Evolutionary conservation across 73 alveolate genomes (phyloP).

Genomic region (Paramecium octaurelia): DNA sequence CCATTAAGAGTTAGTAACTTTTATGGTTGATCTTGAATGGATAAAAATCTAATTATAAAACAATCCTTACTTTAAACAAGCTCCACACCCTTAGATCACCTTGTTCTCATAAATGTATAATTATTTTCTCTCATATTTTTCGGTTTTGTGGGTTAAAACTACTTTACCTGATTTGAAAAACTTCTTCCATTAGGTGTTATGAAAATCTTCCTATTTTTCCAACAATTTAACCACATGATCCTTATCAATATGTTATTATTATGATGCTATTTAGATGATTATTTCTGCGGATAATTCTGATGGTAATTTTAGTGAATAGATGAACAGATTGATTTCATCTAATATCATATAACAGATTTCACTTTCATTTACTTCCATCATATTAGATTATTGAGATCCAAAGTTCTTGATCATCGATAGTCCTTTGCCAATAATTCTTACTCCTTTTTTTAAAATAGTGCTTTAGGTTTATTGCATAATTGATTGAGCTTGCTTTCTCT

Average conservation of each 20-base stretch:
- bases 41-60: neutral
- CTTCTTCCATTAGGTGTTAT: conserved; percentile 43
- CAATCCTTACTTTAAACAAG: neutral
- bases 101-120: neutral
- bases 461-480: neutral
- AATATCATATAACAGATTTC: conserved; percentile 51
- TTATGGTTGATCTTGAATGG: conserved; percentile 27
- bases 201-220: conserved; percentile 52
- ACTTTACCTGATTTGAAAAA: conserved; percentile 13
- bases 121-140: conserved; percentile 40
- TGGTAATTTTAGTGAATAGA: neutral
- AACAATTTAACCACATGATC: conserved; percentile 50
- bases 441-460: conserved; percentile 41
- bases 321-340: conserved; percentile 42
- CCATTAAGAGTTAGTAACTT: neutral
- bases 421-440: conserved; percentile 33
- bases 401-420: neutral
- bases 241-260: conserved; percentile 13
- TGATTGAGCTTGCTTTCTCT: conserved; percentile 31
- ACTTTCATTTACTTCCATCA: conserved; percentile 39
- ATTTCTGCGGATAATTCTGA: conserved; percentile 52
- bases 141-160: conserved; percentile 10
- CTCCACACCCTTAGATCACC: neutral
- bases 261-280: conserved; percentile 31
- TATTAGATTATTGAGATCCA: neutral